These are phyloP conservation scores for Rhododendron kiyosumense DNA, from an alignment of 148 eudicot genomes.

Conservation along the genomic window DNA sequence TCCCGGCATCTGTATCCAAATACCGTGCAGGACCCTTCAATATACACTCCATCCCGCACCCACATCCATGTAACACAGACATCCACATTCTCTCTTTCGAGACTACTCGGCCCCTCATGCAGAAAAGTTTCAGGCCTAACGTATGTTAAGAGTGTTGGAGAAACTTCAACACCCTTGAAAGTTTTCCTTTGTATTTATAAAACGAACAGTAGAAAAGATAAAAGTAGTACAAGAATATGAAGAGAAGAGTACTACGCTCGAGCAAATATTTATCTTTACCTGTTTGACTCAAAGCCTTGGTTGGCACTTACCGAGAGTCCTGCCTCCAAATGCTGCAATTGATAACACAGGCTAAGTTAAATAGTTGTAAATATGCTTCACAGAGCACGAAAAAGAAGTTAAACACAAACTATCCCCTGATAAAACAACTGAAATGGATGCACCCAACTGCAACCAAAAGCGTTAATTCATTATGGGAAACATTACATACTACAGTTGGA, in stretches of 20 bases:
- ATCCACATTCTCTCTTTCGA: not conserved
- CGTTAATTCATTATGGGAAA: not conserved
- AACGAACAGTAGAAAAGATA: not conserved
- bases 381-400: not conserved
- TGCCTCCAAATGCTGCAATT: constrained; percentile 77
- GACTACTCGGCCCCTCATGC: not conserved
- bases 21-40: not conserved
- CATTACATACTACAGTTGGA: not conserved
- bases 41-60: not conserved
- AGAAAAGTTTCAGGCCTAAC: not conserved
- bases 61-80: not conserved
- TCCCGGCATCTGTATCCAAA: not conserved
- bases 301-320: constrained; percentile 72
- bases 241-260: not conserved
- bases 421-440: not conserved
- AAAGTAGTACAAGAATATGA: not conserved
- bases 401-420: not conserved
- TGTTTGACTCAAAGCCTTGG: constrained; percentile 66
- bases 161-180: not conserved
- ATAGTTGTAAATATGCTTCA: not conserved
- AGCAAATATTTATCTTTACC: constrained; percentile 33
- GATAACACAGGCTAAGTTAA: constrained; percentile 7
- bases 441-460: constrained; percentile 4
- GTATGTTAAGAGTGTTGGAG: not conserved
- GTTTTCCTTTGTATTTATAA: not conserved